phyloP scores from a whole-genome alignment of 2,329 filamentous ascomycete genomes.

The Fusarium neocosmosporiellum region DNA sequence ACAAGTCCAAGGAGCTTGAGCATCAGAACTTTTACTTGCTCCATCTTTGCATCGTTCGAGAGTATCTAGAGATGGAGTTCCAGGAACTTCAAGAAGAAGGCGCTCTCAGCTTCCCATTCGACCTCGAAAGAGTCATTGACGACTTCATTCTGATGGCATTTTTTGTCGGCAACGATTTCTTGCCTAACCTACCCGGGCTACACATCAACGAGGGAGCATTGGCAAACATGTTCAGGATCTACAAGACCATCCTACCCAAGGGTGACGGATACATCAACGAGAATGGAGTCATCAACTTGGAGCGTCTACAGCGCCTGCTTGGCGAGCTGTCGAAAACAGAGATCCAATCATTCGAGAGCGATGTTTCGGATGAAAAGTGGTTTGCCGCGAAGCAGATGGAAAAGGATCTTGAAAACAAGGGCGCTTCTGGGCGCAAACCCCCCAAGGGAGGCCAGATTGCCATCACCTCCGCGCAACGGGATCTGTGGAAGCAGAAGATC shows the following conservation, averaged over 20 bases:
- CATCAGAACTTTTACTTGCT: slow-evolving; percentile 99
- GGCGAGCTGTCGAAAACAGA: slow-evolving; percentile 90
- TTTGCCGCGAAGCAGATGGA: slow-evolving; percentile 86
- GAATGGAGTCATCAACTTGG: slow-evolving; percentile 88
- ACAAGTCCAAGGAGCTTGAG: slow-evolving; percentile 94
- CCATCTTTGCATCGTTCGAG: slow-evolving; percentile 96
- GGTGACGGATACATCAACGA: slow-evolving; percentile 97
- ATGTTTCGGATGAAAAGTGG: slow-evolving; percentile 91
- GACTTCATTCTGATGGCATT: slow-evolving; percentile 99
- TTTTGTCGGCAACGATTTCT: slow-evolving; percentile 98
- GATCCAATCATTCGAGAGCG: slow-evolving; percentile 90
- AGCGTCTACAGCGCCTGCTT: slow-evolving; percentile 80
- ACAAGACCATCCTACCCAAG: slow-evolving; percentile 89
- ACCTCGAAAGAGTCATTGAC: slow-evolving; percentile 96
- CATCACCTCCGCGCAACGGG: slow-evolving; percentile 83
- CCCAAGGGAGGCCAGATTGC: slow-evolving; percentile 70
- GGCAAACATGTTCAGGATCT: slow-evolving; percentile 96
- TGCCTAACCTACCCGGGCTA: slow-evolving; percentile 93
- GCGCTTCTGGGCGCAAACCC: slow-evolving; percentile 65
- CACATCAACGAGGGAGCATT: slow-evolving; percentile 99
- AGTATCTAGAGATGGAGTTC: slow-evolving; percentile 97
- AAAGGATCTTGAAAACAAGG: slow-evolving; percentile 69
- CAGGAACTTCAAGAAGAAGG: slow-evolving; percentile 86
- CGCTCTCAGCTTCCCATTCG: slow-evolving; percentile 80
- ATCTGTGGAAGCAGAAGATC: slow-evolving; percentile 82